Evolutionary conservation across 2,329 filamentous ascomycete genomes (phyloP), one percentile per base, ranked within the genome.

Genomic region (Colletotrichum cuscutae): DNA sequence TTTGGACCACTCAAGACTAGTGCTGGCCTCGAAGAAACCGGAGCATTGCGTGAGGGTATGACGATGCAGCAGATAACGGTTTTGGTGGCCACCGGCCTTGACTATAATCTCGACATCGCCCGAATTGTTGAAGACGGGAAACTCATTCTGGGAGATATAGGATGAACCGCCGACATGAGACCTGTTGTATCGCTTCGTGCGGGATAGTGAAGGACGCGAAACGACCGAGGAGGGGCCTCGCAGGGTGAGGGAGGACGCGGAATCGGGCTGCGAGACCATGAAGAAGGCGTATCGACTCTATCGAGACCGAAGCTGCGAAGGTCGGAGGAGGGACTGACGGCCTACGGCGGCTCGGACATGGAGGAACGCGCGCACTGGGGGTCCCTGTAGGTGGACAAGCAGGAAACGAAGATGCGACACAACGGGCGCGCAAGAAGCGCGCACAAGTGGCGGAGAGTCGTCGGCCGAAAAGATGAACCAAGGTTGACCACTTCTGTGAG

Each of bases 91-190:
- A 65, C 93, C 86, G 15, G 90, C 88, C 79, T 88, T 89, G 78
- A 98, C 89, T 68, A 96, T 80, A 75, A 98, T 95, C 83, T 98
- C 96, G 78, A 98, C 95, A 82, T 98, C 95, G 79, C 96, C 96
- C 49, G 94, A 96, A 78, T 95, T 92, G 62, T 91, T 92, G 83
- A 98, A 98, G 79, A 97, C 86, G 26, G 96, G 96, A 77, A 98
- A 98, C 81, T 98, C 95, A 81, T 98, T 98, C 80, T 94, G 93
- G 54, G 93, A 89, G 28, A 90, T 84, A 79, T 92, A 91, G 22
- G 90, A 89, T 42, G 88, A 85, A 74, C 92, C 92, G 71, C 94
- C 94, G 78, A 93, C 90, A 80, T 97, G 94, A 60, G 94, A 97
- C 75, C 94, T 92, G 80, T 93, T 92, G 79, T 95, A 94, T 77